phyloP scores from a whole-genome alignment of 2,329 filamentous ascomycete genomes.

The Aspergillus fijiensis region DNA sequence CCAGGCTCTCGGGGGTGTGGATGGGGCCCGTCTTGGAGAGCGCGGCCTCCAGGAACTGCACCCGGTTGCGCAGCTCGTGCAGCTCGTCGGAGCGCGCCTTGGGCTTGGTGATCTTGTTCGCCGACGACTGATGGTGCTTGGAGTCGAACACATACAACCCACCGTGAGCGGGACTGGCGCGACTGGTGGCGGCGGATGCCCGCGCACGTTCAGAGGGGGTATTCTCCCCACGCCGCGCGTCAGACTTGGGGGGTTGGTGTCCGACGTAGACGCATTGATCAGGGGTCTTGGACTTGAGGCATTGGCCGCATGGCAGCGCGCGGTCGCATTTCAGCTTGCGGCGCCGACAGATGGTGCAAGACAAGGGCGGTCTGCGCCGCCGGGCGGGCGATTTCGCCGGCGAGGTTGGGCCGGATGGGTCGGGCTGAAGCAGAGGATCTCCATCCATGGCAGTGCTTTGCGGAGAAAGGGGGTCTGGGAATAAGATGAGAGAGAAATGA shows the following conservation, averaged over 20 bases:
- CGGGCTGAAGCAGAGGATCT: slow-evolving; percentile 1
- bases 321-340: slow-evolving; percentile 61
- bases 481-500: background rate
- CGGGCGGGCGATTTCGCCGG: slow-evolving; percentile 35
- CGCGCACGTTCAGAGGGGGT: slow-evolving; percentile 9
- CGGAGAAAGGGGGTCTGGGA: background rate
- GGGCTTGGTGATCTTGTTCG: slow-evolving; percentile 27
- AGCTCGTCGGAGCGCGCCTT: slow-evolving; percentile 27
- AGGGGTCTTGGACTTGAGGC: slow-evolving; percentile 50
- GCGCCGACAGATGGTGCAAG: slow-evolving; percentile 69
- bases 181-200: slow-evolving; percentile 11
- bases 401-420: background rate
- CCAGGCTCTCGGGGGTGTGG: slow-evolving; percentile 28
- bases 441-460: slow-evolving; percentile 7
- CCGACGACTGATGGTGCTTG: slow-evolving; percentile 24
- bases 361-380: slow-evolving; percentile 65
- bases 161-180: slow-evolving; percentile 17
- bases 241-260: slow-evolving; percentile 13
- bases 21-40: slow-evolving; percentile 22
- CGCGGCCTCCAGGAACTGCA: slow-evolving; percentile 30
- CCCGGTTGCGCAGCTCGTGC: slow-evolving; percentile 29
- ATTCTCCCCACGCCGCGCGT: background rate
- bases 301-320: slow-evolving; percentile 66
- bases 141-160: slow-evolving; percentile 38
- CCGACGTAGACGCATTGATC: slow-evolving; percentile 55